Percentiles rank a stretch among this genome's conserved stretches.
Evolutionary conservation across 257 asterid species (phyloP).

Genomic region (Phtheirospermum japonicum): DNA sequence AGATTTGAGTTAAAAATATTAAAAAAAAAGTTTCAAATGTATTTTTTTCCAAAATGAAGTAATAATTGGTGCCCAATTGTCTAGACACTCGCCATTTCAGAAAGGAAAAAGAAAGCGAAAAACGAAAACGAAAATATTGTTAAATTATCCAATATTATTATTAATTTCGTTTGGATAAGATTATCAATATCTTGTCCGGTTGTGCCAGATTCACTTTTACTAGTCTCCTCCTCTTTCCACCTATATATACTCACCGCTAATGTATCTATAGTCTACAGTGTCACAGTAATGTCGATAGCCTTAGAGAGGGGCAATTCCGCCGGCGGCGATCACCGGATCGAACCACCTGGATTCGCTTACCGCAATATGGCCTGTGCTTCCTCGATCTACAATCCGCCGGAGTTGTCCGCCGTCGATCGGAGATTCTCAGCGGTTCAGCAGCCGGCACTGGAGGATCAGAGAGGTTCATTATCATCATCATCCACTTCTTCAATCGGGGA

Average conservation of each 20-base stretch:
- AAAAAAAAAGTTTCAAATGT: no score
- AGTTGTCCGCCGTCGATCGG: slow-evolving; percentile 24
- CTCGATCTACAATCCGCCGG: slow-evolving; percentile 36
- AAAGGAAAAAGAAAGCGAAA: no score
- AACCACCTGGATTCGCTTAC: slow-evolving; percentile 33
- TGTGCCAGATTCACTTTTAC: neutral
- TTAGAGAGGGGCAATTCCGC: slow-evolving; percentile 38
- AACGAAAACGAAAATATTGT: no score
- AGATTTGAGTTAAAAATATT: no score
- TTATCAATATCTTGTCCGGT: neutral
- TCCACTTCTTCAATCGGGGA: slow-evolving; percentile 45
- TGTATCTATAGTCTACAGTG: slow-evolving; percentile 2
- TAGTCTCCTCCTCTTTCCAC: slow-evolving; percentile 16
- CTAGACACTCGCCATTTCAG: no score
- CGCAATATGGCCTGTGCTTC: slow-evolving; percentile 19
- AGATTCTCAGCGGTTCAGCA: slow-evolving; percentile 17
- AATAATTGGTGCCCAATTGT: no score
- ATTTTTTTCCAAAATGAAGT: no score
- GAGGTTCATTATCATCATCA: slow-evolving; percentile 24
- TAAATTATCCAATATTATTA: no score
- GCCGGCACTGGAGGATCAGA: slow-evolving; percentile 21
- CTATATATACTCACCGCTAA: neutral
- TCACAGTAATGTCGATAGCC: slow-evolving; percentile 39
- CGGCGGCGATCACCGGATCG: slow-evolving; percentile 35
- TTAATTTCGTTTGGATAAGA: no score